Conservation (phyloP, 2,329 filamentous ascomycete species). For the Cercospora beticola region DNA sequence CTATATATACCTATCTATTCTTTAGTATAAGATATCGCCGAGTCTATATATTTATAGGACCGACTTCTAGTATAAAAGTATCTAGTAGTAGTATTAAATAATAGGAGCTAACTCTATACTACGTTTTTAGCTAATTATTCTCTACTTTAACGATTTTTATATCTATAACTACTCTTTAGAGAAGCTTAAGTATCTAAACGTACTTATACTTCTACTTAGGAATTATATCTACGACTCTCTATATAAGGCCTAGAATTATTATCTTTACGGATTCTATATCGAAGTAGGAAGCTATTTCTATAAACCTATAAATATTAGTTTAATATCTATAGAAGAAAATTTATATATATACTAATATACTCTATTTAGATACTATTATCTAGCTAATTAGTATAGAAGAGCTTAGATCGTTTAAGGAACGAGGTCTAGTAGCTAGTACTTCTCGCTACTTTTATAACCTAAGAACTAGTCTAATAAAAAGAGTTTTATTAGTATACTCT, state of each 20-base stretch:
- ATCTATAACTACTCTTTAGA: no score
- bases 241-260: no score
- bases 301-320: no score
- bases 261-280: no score
- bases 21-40: not conserved
- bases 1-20: no score
- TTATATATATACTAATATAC: not conserved
- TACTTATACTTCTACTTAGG: no score
- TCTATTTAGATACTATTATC: not conserved
- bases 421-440: not conserved
- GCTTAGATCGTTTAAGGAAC: not conserved
- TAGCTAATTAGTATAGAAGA: not conserved
- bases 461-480: not conserved
- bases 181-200: no score
- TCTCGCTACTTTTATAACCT: not conserved
- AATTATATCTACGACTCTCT: no score
- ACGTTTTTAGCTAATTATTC: no score
- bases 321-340: not conserved
- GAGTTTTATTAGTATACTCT: not conserved
- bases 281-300: no score
- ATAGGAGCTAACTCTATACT: not conserved
- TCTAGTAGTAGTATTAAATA: not conserved
- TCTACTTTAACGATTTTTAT: no score
- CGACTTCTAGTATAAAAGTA: not conserved
- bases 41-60: not conserved